A percentile compares a stretch with the other conserved stretches of the same genome.
phyloP scores from a whole-genome alignment of 2,329 filamentous ascomycete species.

The Cryphonectria japonica region DNA sequence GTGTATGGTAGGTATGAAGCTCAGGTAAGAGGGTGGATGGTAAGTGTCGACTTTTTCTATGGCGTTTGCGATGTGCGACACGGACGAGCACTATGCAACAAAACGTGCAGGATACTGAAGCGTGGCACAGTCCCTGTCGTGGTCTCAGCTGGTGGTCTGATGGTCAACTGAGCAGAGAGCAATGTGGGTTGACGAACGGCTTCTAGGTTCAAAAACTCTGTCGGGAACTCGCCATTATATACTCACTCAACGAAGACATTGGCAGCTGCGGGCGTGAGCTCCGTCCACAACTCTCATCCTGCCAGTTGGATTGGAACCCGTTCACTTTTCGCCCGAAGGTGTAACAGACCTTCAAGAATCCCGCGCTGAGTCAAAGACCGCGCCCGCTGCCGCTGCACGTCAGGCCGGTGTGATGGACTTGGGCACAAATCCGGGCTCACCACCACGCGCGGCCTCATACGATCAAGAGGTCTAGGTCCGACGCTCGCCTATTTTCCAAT shows the following conservation, averaged over 20 bases:
- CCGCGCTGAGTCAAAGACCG: neutral
- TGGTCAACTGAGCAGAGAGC: neutral
- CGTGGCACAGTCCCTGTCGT: neutral
- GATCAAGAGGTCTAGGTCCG: constrained; percentile 1
- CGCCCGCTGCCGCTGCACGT: neutral
- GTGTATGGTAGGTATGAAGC: neutral
- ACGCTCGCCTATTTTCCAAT: constrained; percentile 24
- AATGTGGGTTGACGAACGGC: neutral
- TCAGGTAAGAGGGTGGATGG: neutral
- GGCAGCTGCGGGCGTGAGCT: neutral
- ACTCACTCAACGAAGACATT: neutral
- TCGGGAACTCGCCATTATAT: neutral
- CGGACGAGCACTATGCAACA: neutral
- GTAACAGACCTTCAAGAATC: neutral
- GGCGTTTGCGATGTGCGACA: neutral
- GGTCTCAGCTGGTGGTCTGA: constrained; percentile 4
- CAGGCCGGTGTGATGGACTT: neutral
- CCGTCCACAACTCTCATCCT: neutral
- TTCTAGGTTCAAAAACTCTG: neutral
- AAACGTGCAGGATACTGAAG: neutral
- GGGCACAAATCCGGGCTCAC: neutral
- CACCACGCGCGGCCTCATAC: constrained; percentile 4
- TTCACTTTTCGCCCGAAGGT: neutral
- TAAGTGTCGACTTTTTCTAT: neutral
- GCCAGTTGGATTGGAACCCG: neutral